phyloP scores from a whole-genome alignment of 2,329 filamentous ascomycete genomes.

The Aspergillus pseudoterreus region DNA sequence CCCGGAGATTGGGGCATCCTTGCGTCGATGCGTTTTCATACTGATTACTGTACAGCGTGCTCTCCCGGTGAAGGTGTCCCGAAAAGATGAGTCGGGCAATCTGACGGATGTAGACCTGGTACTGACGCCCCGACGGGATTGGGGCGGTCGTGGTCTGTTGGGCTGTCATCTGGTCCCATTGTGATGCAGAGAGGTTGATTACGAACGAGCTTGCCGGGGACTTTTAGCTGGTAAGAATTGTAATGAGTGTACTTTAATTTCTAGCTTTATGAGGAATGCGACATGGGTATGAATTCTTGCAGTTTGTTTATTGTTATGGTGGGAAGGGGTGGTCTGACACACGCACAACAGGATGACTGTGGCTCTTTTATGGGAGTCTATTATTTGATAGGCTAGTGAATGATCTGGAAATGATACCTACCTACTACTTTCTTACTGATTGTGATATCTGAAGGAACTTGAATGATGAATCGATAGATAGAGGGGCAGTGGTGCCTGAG shows the following conservation, averaged over 20 bases:
- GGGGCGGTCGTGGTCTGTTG: slow-evolving; percentile 85
- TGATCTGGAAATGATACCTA: too few relatives aligned
- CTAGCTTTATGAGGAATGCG: slow-evolving; percentile 13
- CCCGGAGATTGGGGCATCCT: too few relatives aligned
- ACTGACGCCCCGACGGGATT: slow-evolving; percentile 72
- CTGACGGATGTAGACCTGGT: slow-evolving; percentile 61
- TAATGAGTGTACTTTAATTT: not conserved
- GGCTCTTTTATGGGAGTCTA: too few relatives aligned
- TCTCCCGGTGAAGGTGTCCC: slow-evolving; percentile 65
- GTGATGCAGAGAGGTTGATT: slow-evolving; percentile 40
- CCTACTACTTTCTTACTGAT: too few relatives aligned
- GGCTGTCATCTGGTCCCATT: slow-evolving; percentile 86
- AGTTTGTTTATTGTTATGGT: not conserved
- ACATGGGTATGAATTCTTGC: slow-evolving; percentile 12
- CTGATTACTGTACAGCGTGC: slow-evolving; percentile 50
- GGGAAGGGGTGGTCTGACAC: not conserved
- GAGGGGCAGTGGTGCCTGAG: slow-evolving; percentile 21
- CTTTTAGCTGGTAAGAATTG: not conserved
- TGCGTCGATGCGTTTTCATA: not conserved
- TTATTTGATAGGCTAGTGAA: too few relatives aligned
- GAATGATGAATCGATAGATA: slow-evolving; percentile 3
- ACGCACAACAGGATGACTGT: too few relatives aligned
- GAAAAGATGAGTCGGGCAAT: slow-evolving; percentile 46
- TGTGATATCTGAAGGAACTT: too few relatives aligned
- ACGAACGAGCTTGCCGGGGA: too few relatives aligned